These are phyloP conservation scores for Umbilicus rupestris DNA, from an alignment of 164 flowering plant species.

Conservation along the genomic window DNA sequence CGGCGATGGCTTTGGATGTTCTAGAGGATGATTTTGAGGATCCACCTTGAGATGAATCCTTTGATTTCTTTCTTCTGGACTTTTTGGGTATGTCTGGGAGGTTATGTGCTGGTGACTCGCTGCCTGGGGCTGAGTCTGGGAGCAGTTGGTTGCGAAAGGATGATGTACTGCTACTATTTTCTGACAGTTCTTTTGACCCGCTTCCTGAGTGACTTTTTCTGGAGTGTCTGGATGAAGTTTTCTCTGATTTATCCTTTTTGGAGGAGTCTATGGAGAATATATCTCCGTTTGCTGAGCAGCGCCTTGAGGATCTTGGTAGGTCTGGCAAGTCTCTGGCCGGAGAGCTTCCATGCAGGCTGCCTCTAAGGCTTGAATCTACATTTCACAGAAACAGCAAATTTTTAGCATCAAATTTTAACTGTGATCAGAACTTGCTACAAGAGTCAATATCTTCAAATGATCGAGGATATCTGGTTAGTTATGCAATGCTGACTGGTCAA, in stretches of 20 bases:
- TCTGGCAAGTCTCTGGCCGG: slow-evolving; percentile 6
- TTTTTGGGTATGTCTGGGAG: slow-evolving; percentile 19
- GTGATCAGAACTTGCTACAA: too few species aligned
- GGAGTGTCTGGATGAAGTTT: neutral
- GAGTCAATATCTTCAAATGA: too few species aligned
- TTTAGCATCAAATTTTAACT: too few species aligned
- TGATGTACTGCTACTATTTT: neutral
- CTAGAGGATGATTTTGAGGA: slow-evolving; percentile 12
- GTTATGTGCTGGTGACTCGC: slow-evolving; percentile 15
- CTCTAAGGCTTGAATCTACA: slow-evolving; percentile 5
- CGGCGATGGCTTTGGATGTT: slow-evolving; percentile 3
- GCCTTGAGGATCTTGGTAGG: slow-evolving; percentile 4
- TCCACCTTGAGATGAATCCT: slow-evolving; percentile 20
- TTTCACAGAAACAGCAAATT: neutral
- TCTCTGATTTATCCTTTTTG: slow-evolving; percentile 7
- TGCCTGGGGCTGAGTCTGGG: slow-evolving; percentile 9
- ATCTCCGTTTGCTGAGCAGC: neutral
- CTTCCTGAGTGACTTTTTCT: slow-evolving; percentile 5
- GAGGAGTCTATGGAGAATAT: neutral
- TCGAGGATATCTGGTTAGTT: too few species aligned
- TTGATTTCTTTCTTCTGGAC: slow-evolving; percentile 26
- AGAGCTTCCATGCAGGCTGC: neutral
- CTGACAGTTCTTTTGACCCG: neutral
- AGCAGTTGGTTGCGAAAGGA: slow-evolving; percentile 12
- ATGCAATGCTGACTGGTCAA: neutral